Evolutionary conservation across 169 alveolate species (phyloP).

Genomic region (Eimeria tenella): DNA sequence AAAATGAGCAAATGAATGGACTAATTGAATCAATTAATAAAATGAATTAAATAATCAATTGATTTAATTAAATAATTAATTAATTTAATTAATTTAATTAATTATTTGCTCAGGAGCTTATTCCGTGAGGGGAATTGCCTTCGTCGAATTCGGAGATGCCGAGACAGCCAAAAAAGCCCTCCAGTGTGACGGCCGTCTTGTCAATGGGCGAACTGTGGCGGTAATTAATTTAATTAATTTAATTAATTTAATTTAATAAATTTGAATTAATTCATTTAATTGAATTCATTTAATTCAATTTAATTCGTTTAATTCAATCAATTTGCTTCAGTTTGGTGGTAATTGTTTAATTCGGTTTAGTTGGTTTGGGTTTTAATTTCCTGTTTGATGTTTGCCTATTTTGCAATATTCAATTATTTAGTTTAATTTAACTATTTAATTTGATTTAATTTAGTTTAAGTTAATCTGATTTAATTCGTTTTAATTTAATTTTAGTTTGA

Average conservation of each 20-base stretch:
- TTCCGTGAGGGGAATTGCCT: slow-evolving; percentile 57
- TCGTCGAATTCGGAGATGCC: slow-evolving; percentile 62
- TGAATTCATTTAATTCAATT: neutral
- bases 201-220: slow-evolving; percentile 42
- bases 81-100: neutral
- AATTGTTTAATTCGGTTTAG: too few species aligned
- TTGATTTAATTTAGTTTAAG: too few species aligned
- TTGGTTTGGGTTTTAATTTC: too few species aligned
- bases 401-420: too few species aligned
- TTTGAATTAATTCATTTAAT: neutral
- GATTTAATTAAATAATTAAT: too few species aligned
- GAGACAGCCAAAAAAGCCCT: slow-evolving; percentile 58
- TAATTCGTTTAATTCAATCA: neutral
- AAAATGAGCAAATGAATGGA: neutral
- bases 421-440: too few species aligned
- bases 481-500: too few species aligned
- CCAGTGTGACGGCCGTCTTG: slow-evolving; percentile 15
- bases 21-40: neutral
- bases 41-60: neutral
- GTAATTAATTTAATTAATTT: neutral
- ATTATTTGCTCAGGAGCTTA: neutral
- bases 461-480: too few species aligned
- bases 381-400: too few species aligned
- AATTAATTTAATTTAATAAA: too few species aligned
- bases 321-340: neutral